Evolutionary conservation across 352 stramenopile genomes (phyloP), one percentile per base, ranked within the genome.

Genomic region (Phytophthora kernoviae): DNA sequence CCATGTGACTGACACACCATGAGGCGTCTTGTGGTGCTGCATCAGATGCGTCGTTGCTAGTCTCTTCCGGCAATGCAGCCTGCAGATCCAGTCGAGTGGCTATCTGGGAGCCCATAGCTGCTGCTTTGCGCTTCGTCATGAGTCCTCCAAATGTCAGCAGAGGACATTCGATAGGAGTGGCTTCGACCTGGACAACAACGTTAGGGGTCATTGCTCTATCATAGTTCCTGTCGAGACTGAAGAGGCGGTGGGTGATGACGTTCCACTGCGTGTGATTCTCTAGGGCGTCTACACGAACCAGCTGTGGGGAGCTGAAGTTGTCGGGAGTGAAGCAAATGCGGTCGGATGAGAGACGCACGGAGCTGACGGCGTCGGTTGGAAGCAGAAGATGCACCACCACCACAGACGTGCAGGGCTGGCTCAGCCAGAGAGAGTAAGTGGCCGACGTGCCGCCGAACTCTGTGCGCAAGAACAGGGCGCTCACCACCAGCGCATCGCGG

Each of bases 331-430:
- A 93, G 65, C 73, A 84, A n/a, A 93, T 49, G 7, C 84, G 79
- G 54, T 90, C 79, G 15, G 77, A 84, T 4, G 84, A 88, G 5
- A 93, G 65, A 1, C 70, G 70, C 9, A 90, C 54, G 11, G 65
- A 73, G 30, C 68, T 61, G 15, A 43, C 50, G 39, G 74, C 58
- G 52, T 93, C 84, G 12, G 54, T 58, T 5, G 73, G 56, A 39
- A 88, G 75, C 58, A 88, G 56, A 34, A 93, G 43, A 49, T 93
- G 81, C 24, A 93, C 81, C 10, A 91, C 77, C 8, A 93, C 84
- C 4, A 76, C 71, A 14, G 84, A 91, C 20, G 70, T 51, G 59
- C 84, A 93, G n/a, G 57, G 37, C 54, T 87, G 64, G 7, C 68
- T 65, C 20, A 93, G 67, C n/a, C 65, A 67, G 4, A 93, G 60